A percentile compares a stretch with the other conserved stretches of the same genome.
Evolutionary conservation across 331 rosid species (phyloP).

Genomic region (Acacia concinna): DNA sequence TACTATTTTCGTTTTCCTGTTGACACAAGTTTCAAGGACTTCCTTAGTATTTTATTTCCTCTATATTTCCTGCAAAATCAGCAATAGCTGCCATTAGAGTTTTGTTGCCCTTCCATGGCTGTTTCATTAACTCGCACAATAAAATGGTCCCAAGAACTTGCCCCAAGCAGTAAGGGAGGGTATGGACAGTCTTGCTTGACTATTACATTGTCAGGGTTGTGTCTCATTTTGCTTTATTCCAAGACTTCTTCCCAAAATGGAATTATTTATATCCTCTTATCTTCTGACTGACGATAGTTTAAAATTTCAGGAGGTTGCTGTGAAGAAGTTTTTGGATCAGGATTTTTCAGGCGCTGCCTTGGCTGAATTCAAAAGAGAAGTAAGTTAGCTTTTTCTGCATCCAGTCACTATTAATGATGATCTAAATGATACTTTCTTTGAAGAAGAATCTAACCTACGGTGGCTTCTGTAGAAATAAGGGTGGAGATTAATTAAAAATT

Average conservation of each 20-base stretch:
- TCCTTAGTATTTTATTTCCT: background rate
- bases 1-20: background rate
- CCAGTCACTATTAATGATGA: background rate
- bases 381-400: conserved; percentile 33
- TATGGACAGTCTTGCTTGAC: background rate
- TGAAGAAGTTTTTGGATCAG: conserved; percentile 97
- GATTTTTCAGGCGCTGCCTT: conserved; percentile 99
- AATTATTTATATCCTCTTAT: conserved; percentile 23
- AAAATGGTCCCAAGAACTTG: background rate
- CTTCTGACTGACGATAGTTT: conserved; percentile 34
- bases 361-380: conserved; percentile 99
- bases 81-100: background rate
- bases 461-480: background rate
- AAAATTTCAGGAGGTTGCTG: conserved; percentile 92
- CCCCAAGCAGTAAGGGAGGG: background rate
- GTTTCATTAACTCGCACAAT: background rate
- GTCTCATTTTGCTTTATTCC: conserved; percentile 9
- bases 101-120: background rate
- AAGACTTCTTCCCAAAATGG: background rate
- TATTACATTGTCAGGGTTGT: background rate
- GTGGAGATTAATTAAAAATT: background rate
- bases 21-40: background rate
- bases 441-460: background rate
- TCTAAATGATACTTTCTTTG: background rate
- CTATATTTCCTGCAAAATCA: background rate